Evolutionary conservation across 176 grass and related monocot genomes (phyloP), one percentile per base, ranked within the genome.

Genomic region (Juncus inflexus): DNA sequence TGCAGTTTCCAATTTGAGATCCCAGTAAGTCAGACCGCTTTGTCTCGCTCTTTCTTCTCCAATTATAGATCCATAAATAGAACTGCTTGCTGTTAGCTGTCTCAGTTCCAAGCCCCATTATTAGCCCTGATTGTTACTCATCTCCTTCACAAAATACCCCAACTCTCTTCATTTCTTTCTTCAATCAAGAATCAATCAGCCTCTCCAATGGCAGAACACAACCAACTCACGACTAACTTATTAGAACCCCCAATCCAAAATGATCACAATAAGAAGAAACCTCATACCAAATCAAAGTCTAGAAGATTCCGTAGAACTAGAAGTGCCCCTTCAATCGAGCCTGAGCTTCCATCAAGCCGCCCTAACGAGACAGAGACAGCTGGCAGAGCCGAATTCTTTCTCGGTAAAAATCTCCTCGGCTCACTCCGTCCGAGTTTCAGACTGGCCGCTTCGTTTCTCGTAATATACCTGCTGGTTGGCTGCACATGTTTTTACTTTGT

Each of bases 401-500:
- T 72, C 43, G 82, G 74, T 50, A 83, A 81, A 65, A 65, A 69
- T 45, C 69, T 84, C 49, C 81, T 88, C 72, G 67, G 40, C 14
- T 60, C 69, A 12, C 55, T 89, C 12, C 28, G 74, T 2, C 92
- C 79, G 1, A 97, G 80, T 65, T 84, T 97, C 70, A 79, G 19
- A 45, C 59, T 71, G 45, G 71, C 77, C 55, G 82, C 41, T 47
- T 50, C 89, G 37, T 81, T 81, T 70, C 72, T 91, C 15, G 64
- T 89, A 37, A 11, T 75, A 65, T 97, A 97, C 77, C 82, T 97
- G 1, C 76, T 86, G 41, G 60, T 53, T 9, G 82, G 87, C 2
- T 83, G 69, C 56, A 35, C 70, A 40, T 42, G 76, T 39, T 97
- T 97, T 74, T 91, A 89, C 57, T 55, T 84, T 61, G 77, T 89